A percentile compares a stretch with the other conserved stretches of the same genome.
Conservation (phyloP, 176 grass and related monocot species). For the Chrysopogon serrulatus region DNA sequence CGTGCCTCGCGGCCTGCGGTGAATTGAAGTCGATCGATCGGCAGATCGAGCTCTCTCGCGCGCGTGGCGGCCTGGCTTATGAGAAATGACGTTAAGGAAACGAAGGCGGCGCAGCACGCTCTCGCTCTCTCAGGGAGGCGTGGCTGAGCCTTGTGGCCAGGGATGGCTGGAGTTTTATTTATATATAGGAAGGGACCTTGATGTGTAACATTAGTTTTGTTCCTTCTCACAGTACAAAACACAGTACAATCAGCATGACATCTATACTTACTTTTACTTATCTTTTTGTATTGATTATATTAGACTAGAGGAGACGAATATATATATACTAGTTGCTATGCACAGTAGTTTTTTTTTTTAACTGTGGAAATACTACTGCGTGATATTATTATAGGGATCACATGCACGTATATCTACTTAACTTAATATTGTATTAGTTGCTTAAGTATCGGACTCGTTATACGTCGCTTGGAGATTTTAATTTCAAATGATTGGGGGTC, state of each 20-base stretch:
- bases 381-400: neutral
- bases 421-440: neutral
- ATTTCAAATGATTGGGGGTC: neutral
- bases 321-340: too few relatives aligned
- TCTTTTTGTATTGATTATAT: neutral
- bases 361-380: neutral
- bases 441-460: neutral
- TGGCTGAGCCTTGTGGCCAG: too few relatives aligned
- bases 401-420: neutral
- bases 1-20: neutral
- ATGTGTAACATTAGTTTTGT: neutral
- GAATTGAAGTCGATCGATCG: neutral
- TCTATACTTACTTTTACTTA: neutral
- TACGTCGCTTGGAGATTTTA: neutral
- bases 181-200: conserved; percentile 37
- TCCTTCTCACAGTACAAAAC: neutral
- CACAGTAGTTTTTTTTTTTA: too few relatives aligned
- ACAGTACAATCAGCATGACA: neutral
- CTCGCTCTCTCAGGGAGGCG: neutral
- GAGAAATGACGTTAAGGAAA: neutral
- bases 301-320: neutral
- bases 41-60: neutral
- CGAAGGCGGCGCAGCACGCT: neutral
- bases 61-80: neutral
- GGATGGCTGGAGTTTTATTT: conserved; percentile 20